These are phyloP conservation scores for Glebionis coronaria DNA, from an alignment of 129 eudicot species.

Conservation along the genomic window DNA sequence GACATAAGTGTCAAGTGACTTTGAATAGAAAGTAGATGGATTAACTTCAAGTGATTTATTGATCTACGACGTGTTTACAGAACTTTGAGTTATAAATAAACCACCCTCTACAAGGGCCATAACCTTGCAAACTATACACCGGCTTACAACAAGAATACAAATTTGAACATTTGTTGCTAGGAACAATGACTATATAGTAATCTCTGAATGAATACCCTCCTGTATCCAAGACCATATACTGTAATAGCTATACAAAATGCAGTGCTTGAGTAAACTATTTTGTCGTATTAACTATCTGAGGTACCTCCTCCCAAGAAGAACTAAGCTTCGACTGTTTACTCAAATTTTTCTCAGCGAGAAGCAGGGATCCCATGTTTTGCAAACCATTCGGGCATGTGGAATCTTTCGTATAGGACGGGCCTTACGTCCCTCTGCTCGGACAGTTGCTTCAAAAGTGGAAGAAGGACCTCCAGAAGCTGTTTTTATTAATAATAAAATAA, in stretches of 20 bases:
- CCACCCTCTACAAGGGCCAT: conserved; percentile 20
- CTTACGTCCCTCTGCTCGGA: conserved; percentile 83
- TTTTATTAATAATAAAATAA: conserved; percentile 11
- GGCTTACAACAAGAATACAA: conserved; percentile 36
- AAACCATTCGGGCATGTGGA: conserved; percentile 98
- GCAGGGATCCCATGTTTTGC: conserved; percentile 92
- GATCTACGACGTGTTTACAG: conserved; percentile 30
- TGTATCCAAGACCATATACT: conserved; percentile 28
- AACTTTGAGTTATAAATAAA: conserved; percentile 26
- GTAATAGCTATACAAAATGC: conserved; percentile 53
- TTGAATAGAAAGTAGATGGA: conserved; percentile 4
- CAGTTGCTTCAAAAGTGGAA: conserved; percentile 89
- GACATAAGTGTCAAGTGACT: neutral
- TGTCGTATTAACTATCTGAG: conserved; percentile 29
- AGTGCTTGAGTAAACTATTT: conserved; percentile 22
- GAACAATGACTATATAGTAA: conserved; percentile 30
- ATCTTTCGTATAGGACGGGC: conserved; percentile 71
- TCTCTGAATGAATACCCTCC: conserved; percentile 23
- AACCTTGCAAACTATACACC: conserved; percentile 28
- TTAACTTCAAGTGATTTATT: conserved; percentile 30
- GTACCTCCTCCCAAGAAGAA: conserved; percentile 26
- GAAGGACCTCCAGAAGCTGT: conserved; percentile 91
- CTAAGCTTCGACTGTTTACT: neutral
- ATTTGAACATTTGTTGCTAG: conserved; percentile 22
- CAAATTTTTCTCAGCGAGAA: conserved; percentile 12